phyloP scores from a whole-genome alignment of 352 stramenopile species.

The Aphanomyces astaci region DNA sequence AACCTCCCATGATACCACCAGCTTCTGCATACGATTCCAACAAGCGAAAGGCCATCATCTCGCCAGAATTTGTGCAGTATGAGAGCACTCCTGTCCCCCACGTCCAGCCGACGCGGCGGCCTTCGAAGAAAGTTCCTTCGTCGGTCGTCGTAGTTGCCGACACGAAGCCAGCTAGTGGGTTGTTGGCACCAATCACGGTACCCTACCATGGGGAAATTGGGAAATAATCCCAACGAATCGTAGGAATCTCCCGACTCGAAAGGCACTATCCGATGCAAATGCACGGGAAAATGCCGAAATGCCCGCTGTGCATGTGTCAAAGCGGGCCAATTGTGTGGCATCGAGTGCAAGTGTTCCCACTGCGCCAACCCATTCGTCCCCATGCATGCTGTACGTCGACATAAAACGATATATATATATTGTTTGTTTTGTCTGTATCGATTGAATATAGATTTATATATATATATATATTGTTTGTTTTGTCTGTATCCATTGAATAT shows the following conservation, averaged over 20 bases:
- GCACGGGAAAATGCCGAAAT: conserved; percentile 76
- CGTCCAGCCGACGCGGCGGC: neutral
- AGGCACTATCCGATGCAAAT: conserved; percentile 47
- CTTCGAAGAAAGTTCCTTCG: conserved; percentile 3
- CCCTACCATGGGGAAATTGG: neutral
- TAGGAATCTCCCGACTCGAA: conserved; percentile 23
- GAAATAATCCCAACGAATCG: neutral
- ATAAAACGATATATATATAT: too few relatives aligned
- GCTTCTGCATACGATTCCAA: conserved; percentile 49
- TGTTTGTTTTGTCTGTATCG: too few relatives aligned
- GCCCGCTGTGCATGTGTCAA: conserved; percentile 76
- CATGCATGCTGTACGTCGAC: conserved; percentile 40
- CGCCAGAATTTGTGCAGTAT: conserved; percentile 77
- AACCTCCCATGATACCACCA: neutral
- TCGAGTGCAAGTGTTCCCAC: conserved; percentile 67
- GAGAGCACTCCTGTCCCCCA: conserved; percentile 12
- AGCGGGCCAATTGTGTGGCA: conserved; percentile 62
- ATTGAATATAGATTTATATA: too few relatives aligned
- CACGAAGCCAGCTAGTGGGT: neutral
- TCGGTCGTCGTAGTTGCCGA: neutral
- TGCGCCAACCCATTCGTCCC: conserved; percentile 75
- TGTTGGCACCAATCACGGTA: conserved; percentile 15
- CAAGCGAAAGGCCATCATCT: conserved; percentile 77
- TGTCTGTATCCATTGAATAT: too few relatives aligned
- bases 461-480: too few relatives aligned